Evolutionary conservation across 805 yeast species (phyloP).

Genomic region (Metschnikowia kunwiensis): DNA sequence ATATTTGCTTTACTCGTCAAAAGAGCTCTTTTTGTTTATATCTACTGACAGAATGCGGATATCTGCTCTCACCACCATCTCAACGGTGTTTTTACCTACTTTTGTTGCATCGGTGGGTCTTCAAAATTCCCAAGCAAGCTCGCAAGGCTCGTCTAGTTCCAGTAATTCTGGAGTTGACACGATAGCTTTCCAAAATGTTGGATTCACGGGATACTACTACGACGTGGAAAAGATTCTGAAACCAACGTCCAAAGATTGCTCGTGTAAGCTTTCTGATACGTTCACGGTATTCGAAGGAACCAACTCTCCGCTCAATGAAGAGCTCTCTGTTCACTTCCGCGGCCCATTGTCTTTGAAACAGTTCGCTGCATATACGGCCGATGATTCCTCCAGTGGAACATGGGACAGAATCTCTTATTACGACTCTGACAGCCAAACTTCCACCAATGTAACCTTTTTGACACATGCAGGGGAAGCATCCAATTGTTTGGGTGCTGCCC

Average conservation of each 20-base stretch:
- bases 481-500: slow-evolving; percentile 65
- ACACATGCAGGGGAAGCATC: slow-evolving; percentile 60
- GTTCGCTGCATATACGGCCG: slow-evolving; percentile 59
- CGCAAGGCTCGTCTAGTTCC: background rate
- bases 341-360: slow-evolving; percentile 64
- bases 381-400: slow-evolving; percentile 34
- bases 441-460: slow-evolving; percentile 65
- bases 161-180: slow-evolving; percentile 23
- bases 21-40: no score
- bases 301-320: slow-evolving; percentile 65
- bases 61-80: slow-evolving; percentile 4
- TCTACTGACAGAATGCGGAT: no score
- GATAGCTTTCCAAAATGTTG: slow-evolving; percentile 52
- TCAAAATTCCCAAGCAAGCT: slow-evolving; percentile 1
- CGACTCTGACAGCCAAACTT: slow-evolving; percentile 45
- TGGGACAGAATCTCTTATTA: slow-evolving; percentile 65
- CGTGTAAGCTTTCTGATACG: slow-evolving; percentile 40
- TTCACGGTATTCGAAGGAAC: slow-evolving; percentile 50
- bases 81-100: slow-evolving; percentile 4
- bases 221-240: slow-evolving; percentile 46
- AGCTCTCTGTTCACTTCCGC: slow-evolving; percentile 72
- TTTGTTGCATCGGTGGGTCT: slow-evolving; percentile 5
- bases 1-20: no score
- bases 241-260: slow-evolving; percentile 42
- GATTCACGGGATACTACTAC: slow-evolving; percentile 51